phyloP scores from a whole-genome alignment of 2,329 filamentous ascomycete genomes.

The Monosporascus sp. region DNA sequence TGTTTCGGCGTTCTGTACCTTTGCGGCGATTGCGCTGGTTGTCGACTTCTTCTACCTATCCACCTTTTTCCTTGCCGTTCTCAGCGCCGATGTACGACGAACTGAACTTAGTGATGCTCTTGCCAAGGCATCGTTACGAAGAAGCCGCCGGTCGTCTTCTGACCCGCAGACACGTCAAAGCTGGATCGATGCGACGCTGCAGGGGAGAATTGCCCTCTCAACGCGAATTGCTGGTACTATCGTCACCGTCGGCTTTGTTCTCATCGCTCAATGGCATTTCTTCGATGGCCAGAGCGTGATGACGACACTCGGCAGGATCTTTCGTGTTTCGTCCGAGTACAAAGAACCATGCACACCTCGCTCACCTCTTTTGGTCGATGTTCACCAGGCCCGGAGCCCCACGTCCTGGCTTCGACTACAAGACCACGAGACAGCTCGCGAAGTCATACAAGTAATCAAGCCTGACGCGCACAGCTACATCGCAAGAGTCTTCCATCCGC shows the following conservation, averaged over 20 bases:
- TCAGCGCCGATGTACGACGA: constrained; percentile 73
- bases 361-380: constrained; percentile 46
- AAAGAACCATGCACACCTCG: constrained; percentile 20
- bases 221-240: constrained; percentile 71
- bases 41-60: constrained; percentile 76
- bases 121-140: constrained; percentile 45
- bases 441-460: constrained; percentile 72
- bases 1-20: constrained; percentile 70
- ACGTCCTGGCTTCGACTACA: constrained; percentile 72
- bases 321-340: constrained; percentile 23
- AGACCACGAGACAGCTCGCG: constrained; percentile 71
- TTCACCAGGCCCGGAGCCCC: constrained; percentile 72
- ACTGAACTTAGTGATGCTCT: constrained; percentile 72
- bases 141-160: constrained; percentile 18
- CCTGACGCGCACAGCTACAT: constrained; percentile 66
- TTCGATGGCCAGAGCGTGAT: constrained; percentile 53
- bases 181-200: constrained; percentile 58
- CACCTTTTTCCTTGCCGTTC: constrained; percentile 73
- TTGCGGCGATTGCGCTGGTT: constrained; percentile 67
- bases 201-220: constrained; percentile 61
- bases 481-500: constrained; percentile 68
- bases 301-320: constrained; percentile 29
- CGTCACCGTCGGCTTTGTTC: constrained; percentile 66
- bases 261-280: constrained; percentile 74
- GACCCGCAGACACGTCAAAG: constrained; percentile 32